Evolutionary conservation across 345 rosid species (phyloP).

Genomic region (Melaleuca alternifolia): DNA sequence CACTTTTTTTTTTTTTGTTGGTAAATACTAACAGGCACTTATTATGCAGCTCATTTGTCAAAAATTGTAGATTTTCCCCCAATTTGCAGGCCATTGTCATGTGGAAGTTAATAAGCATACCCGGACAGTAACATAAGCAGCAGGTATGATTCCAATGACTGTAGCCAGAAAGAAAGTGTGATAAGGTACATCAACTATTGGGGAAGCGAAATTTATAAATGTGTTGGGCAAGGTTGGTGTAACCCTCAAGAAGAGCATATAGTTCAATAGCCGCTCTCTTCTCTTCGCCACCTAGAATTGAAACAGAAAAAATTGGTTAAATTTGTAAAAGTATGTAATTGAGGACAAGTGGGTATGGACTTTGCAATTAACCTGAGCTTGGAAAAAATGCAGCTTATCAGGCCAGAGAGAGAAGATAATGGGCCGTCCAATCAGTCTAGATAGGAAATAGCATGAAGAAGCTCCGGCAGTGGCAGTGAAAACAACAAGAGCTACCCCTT

Average conservation of each 20-base stretch:
- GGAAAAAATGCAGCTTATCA: conserved; percentile 77
- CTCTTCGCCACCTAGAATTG: conserved; percentile 64
- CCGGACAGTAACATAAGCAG: conserved; percentile 89
- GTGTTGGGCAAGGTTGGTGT: conserved; percentile 93
- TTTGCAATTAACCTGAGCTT: conserved; percentile 55
- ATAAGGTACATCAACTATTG: conserved; percentile 80
- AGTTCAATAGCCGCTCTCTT: conserved; percentile 57
- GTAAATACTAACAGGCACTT: background rate
- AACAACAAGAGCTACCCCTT: conserved; percentile 84
- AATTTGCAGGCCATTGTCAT: background rate
- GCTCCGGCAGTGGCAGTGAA: conserved; percentile 92
- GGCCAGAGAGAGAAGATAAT: conserved; percentile 82
- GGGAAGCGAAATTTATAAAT: conserved; percentile 90
- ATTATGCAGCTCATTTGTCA: background rate
- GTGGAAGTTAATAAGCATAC: conserved; percentile 11
- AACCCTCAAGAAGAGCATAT: conserved; percentile 82
- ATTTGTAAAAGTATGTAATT: background rate
- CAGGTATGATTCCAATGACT: conserved; percentile 79
- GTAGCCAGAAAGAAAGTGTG: conserved; percentile 82
- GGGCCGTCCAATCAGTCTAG: conserved; percentile 77
- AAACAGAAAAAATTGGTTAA: background rate
- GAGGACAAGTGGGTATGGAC: background rate
- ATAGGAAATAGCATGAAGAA: conserved; percentile 86
- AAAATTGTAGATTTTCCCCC: background rate
- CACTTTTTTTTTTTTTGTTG: no score